Percentiles rank a stretch among this genome's conserved stretches.
These are phyloP conservation scores for Alternaria incomplexa DNA, from an alignment of 2,329 filamentous ascomycete genomes.

Conservation along the genomic window DNA sequence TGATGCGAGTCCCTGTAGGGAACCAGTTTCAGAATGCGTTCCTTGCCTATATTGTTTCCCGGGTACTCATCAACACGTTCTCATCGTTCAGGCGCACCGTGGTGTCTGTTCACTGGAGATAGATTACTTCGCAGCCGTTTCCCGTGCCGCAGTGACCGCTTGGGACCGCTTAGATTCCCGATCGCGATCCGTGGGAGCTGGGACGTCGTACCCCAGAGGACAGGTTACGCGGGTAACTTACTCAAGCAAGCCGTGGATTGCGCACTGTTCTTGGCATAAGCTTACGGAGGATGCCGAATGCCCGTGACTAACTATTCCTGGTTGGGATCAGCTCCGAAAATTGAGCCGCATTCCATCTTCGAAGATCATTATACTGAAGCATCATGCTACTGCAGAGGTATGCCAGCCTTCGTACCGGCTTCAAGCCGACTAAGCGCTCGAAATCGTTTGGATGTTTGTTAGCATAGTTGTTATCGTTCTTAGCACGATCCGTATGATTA, in stretches of 20 bases:
- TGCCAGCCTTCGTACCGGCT: neutral
- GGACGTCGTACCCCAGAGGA: neutral
- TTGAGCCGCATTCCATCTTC: neutral
- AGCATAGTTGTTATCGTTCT: neutral
- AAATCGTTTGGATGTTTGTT: neutral
- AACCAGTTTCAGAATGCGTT: neutral
- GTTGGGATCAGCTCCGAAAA: neutral
- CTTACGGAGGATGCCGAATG: neutral
- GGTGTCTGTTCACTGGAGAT: neutral
- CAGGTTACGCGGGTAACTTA: neutral
- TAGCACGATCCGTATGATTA: neutral
- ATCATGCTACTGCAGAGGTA: neutral
- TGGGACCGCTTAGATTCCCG: neutral
- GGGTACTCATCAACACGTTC: neutral
- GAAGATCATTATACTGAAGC: neutral
- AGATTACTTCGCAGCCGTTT: neutral
- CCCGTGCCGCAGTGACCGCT: neutral
- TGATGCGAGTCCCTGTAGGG: neutral
- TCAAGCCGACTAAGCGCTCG: neutral
- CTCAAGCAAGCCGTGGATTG: neutral
- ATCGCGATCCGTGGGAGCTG: neutral
- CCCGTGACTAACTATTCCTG: neutral
- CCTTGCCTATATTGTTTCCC: neutral
- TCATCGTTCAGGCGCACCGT: neutral
- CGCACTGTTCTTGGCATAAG: neutral